Base-by-base conservation (phyloP, 257 asterid species). In the Paraleonurus japonicus region DNA sequence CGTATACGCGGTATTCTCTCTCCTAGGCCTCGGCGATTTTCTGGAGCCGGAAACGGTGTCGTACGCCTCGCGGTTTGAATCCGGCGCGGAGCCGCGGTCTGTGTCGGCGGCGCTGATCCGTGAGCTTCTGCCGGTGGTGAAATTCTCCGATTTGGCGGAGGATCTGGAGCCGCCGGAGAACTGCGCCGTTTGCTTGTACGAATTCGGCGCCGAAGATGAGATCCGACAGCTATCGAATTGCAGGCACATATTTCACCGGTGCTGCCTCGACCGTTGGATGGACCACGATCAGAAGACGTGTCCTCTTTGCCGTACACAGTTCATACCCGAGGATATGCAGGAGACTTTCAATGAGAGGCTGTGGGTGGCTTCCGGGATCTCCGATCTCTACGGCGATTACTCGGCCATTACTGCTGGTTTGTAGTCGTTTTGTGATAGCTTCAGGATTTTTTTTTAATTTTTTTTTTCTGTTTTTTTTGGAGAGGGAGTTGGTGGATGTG, bases 221-320 rank as follows among this genome's bases (percentile, higher is more conserved):
- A 88, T 92, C 95, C 93, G 98, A 32, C 88, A 89, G 81, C 77
- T 92, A 69, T 50, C 85, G 20, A 95, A 89, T 69, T 95, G 99
- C 78, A 70, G 95, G 17, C 99, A 95, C 65, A 69, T 95, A 4
- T 95, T 91, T 59, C 99, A 95, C 73, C 67, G 88, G 85, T 72
- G 81, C 61, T 95, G 99, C 75, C 70, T 95, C 51, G 99, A 95
- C 90, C 96, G 98, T 30, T 95, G 99, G 99, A 92, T 95, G 95
- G 98, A 92, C 78, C 98, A 89, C 75, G 98, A 89, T 79, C 98
- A 88, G 96, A 89, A 89, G 57, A 95, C 99, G 61, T 95, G 99
- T 41, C 98, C 99, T 1, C 91, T 95, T 19, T 95, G 99, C 75
- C 81, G 99, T 24, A 85, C 89, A 71, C 85, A 85, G 30, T 85